Evolutionary conservation across 1,139 yeast genomes (phyloP).

Genomic region (Yamadazyma atlantica): DNA sequence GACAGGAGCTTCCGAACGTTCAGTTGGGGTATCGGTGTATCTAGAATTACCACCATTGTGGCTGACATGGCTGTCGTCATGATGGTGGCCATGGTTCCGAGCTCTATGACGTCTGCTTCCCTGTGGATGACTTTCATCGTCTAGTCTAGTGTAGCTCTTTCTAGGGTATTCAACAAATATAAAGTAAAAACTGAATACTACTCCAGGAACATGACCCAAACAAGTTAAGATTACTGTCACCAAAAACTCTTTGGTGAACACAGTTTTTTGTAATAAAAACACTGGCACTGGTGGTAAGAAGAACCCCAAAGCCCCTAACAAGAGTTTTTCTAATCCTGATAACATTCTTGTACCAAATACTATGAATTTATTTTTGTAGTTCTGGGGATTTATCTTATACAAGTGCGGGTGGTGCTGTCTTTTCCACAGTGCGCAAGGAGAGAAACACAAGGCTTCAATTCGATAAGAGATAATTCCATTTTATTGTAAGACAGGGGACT

Average conservation of each 20-base stretch:
- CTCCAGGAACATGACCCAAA: constrained; percentile 40
- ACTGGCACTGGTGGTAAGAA: constrained; percentile 44
- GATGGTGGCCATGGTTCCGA: neutral
- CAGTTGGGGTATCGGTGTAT: constrained; percentile 5
- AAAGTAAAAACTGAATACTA: constrained; percentile 34
- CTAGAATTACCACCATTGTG: constrained; percentile 6
- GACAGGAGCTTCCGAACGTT: constrained; percentile 3
- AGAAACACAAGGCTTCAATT: neutral
- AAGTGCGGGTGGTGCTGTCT: constrained; percentile 60
- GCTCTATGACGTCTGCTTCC: neutral
- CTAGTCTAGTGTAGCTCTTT: constrained; percentile 22
- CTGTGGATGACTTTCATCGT: constrained; percentile 18
- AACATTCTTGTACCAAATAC: constrained; percentile 6
- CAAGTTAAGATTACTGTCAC: constrained; percentile 36
- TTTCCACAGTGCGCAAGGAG: constrained; percentile 54
- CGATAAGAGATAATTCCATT: neutral
- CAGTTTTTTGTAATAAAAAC: constrained; percentile 27
- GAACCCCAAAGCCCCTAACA: constrained; percentile 33
- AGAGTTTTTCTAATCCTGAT: constrained; percentile 17
- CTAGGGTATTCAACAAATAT: constrained; percentile 25
- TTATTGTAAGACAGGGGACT: too few species aligned
- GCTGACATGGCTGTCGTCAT: too few species aligned
- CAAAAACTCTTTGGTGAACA: constrained; percentile 36
- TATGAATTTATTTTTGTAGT: too few species aligned
- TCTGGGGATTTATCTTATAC: too few species aligned